phyloP scores from a whole-genome alignment of 768 basidiomycete species.

The Filobasidium floriforme region DNA sequence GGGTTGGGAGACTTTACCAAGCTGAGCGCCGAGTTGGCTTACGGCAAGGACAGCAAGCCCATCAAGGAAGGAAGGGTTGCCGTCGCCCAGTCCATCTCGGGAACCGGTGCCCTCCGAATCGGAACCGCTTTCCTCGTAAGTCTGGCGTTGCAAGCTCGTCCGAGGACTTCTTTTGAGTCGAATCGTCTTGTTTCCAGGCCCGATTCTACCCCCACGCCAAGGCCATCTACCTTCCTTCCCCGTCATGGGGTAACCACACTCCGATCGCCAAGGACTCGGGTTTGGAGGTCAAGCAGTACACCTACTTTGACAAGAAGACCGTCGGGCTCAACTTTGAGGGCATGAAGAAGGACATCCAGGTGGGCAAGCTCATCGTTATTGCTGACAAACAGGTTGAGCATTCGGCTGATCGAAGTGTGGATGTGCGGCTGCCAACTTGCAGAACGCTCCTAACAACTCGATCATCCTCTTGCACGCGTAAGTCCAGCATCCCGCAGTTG shows the following conservation, averaged over 20 bases:
- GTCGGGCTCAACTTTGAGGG: constrained; percentile 89
- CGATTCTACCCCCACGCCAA: constrained; percentile 51
- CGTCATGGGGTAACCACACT: constrained; percentile 92
- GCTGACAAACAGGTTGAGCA: background rate
- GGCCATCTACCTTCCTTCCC: constrained; percentile 75
- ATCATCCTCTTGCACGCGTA: constrained; percentile 61
- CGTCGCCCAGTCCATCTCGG: constrained; percentile 88
- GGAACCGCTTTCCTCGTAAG: constrained; percentile 75
- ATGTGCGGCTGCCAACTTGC: constrained; percentile 45
- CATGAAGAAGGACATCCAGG: constrained; percentile 77
- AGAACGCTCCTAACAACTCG: constrained; percentile 63
- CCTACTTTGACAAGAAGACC: constrained; percentile 67
- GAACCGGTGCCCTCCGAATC: constrained; percentile 93
- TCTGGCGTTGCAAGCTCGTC: background rate
- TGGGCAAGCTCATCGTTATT: constrained; percentile 43
- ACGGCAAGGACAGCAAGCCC: constrained; percentile 70
- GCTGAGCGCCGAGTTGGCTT: constrained; percentile 76
- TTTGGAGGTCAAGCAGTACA: constrained; percentile 74
- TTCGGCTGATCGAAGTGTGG: background rate
- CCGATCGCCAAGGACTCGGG: constrained; percentile 86
- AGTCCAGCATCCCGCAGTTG: background rate
- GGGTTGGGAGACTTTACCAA: constrained; percentile 79
- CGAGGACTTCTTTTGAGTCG: background rate
- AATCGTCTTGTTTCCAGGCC: background rate
- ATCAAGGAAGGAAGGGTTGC: constrained; percentile 61